phyloP scores from a whole-genome alignment of 2,329 filamentous ascomycete genomes.

The Chrysoporthe cubensis region DNA sequence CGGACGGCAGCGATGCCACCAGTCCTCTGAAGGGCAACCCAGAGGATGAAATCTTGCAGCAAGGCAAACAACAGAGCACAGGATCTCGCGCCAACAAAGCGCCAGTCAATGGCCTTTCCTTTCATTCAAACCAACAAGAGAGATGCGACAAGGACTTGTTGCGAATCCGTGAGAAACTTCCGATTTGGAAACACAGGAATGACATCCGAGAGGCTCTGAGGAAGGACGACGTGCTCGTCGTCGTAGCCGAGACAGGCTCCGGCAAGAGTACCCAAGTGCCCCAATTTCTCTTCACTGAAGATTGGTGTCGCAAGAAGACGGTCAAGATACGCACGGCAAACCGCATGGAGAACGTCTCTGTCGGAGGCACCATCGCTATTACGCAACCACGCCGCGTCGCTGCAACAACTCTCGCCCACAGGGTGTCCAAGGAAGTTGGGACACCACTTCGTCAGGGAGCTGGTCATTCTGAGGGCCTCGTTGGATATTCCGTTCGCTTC shows the following conservation, averaged over 20 bases:
- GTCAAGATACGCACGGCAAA: slow-evolving; percentile 48
- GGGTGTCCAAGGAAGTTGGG: slow-evolving; percentile 79
- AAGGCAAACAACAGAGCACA: background rate
- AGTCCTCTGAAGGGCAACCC: no score
- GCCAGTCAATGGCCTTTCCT: no score
- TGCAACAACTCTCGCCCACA: slow-evolving; percentile 84
- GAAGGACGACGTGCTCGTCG: slow-evolving; percentile 75
- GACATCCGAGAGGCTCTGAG: slow-evolving; percentile 69
- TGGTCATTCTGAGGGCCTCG: slow-evolving; percentile 52
- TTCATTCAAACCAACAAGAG: slow-evolving; percentile 8
- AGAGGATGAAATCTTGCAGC: background rate
- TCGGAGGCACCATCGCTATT: slow-evolving; percentile 85
- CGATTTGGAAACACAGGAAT: slow-evolving; percentile 76
- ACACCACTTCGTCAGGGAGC: slow-evolving; percentile 52
- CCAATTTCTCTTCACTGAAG: slow-evolving; percentile 79
- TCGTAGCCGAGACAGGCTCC: slow-evolving; percentile 93
- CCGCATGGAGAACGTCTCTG: slow-evolving; percentile 49
- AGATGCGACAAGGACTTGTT: slow-evolving; percentile 33
- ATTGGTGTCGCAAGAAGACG: slow-evolving; percentile 73
- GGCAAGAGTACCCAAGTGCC: slow-evolving; percentile 97
- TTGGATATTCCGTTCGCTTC: slow-evolving; percentile 95
- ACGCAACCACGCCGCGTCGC: slow-evolving; percentile 94
- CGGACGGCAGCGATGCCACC: background rate
- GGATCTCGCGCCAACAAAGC: slow-evolving; percentile 11
- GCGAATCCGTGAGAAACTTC: slow-evolving; percentile 66